A percentile compares a stretch with the other conserved stretches of the same genome.
phyloP scores from a whole-genome alignment of 2,329 filamentous ascomycete genomes.

The Pleoardoris graminearum region DNA sequence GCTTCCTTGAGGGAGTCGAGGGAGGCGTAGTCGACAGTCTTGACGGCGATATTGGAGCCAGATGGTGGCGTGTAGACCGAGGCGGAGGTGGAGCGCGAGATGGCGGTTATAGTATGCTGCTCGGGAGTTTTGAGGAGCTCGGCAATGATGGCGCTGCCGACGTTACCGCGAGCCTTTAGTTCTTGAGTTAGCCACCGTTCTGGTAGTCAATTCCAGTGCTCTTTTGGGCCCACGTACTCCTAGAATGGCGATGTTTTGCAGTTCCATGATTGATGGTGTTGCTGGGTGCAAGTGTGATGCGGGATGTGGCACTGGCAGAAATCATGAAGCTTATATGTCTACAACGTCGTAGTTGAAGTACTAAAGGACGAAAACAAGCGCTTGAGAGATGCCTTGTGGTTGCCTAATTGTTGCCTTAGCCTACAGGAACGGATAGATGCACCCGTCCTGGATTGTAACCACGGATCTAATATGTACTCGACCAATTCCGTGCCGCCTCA shows the following conservation, averaged over 20 bases:
- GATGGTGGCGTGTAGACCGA: slow-evolving; percentile 24
- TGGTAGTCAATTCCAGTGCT: neutral
- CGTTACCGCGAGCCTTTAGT: slow-evolving; percentile 36
- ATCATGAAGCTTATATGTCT: neutral
- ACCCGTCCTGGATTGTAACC: too few relatives aligned
- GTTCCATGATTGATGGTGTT: slow-evolving; percentile 26
- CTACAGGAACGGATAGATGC: neutral
- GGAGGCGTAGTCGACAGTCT: slow-evolving; percentile 31
- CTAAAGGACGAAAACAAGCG: neutral
- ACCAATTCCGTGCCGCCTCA: too few relatives aligned
- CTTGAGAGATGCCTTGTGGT: neutral
- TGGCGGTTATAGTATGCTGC: slow-evolving; percentile 33
- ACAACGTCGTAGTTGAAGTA: neutral
- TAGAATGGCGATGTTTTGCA: slow-evolving; percentile 43
- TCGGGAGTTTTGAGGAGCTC: slow-evolving; percentile 28
- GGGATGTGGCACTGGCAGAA: neutral
- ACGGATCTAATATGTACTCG: too few relatives aligned
- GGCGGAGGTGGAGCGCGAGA: slow-evolving; percentile 29
- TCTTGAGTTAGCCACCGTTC: slow-evolving; percentile 6
- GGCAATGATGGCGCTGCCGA: slow-evolving; percentile 35
- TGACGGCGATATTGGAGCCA: slow-evolving; percentile 22
- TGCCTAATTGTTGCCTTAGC: neutral
- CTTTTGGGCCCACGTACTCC: slow-evolving; percentile 27
- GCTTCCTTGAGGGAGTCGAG: slow-evolving; percentile 38
- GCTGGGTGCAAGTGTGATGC: neutral